These are phyloP conservation scores for Boletales sp. DNA, from an alignment of 768 basidiomycete species.

Conservation along the genomic window DNA sequence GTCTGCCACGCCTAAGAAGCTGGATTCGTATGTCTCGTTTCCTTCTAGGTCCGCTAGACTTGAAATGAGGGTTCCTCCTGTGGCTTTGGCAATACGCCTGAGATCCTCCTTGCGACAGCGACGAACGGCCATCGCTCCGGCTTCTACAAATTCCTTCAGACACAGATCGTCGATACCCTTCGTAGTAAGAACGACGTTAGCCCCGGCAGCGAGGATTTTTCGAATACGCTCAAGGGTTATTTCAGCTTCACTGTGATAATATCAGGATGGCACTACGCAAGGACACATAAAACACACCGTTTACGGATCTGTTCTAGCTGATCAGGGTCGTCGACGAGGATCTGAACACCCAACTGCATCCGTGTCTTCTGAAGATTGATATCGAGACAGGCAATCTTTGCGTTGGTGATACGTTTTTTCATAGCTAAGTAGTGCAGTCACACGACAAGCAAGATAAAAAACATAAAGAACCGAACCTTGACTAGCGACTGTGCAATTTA, in stretches of 20 bases:
- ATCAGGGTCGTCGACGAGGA: conserved; percentile 93
- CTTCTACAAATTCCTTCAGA: conserved; percentile 98
- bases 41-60: conserved; percentile 95
- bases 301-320: conserved; percentile 95
- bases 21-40: conserved; percentile 94
- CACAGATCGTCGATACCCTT: conserved; percentile 99
- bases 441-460: neutral
- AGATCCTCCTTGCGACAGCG: conserved; percentile 98
- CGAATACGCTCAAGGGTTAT: conserved; percentile 94
- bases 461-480: conserved; percentile 65
- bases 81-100: conserved; percentile 94
- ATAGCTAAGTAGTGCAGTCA: conserved; percentile 59
- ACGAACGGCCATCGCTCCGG: conserved; percentile 97
- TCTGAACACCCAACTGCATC: conserved; percentile 98
- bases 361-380: conserved; percentile 95
- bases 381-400: conserved; percentile 98
- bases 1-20: conserved; percentile 86
- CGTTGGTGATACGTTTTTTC: conserved; percentile 90
- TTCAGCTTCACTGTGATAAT: conserved; percentile 75
- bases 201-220: conserved; percentile 93
- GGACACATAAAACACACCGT: conserved; percentile 48
- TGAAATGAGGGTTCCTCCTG: conserved; percentile 89
- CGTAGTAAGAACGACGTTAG: conserved; percentile 95
- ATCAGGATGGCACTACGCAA: conserved; percentile 8
- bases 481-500: conserved; percentile 98